A percentile compares a stretch with the other conserved stretches of the same genome.
phyloP scores from a whole-genome alignment of 495 filamentous ascomycete genomes.

The Xylaria flabelliformis region DNA sequence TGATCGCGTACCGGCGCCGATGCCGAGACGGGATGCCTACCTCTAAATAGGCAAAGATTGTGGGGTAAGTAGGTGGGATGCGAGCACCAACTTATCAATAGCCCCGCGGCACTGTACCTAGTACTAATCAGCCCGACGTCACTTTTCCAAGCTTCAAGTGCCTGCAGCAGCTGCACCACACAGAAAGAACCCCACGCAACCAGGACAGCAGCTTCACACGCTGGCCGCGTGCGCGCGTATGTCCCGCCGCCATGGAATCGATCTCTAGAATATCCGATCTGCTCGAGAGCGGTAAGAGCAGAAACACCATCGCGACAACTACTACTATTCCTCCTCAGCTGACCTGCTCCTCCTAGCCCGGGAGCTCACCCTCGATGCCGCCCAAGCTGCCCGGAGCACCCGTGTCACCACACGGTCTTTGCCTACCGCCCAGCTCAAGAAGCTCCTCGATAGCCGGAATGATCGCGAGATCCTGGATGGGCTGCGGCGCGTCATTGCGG shows the following conservation, averaged over 20 bases:
- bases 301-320: slow-evolving; percentile 4
- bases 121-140: slow-evolving; percentile 47
- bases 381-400: slow-evolving; percentile 71
- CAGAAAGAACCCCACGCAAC: slow-evolving; percentile 19
- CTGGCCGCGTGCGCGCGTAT: slow-evolving; percentile 31
- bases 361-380: slow-evolving; percentile 96
- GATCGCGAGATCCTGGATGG: slow-evolving; percentile 94
- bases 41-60: neutral
- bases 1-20: slow-evolving; percentile 1
- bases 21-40: neutral
- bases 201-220: slow-evolving; percentile 33
- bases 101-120: slow-evolving; percentile 1
- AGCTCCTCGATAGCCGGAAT: slow-evolving; percentile 90
- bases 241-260: slow-evolving; percentile 73
- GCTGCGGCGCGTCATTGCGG: slow-evolving; percentile 85
- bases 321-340: slow-evolving; percentile 21
- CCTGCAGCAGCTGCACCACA: neutral
- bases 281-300: slow-evolving; percentile 81
- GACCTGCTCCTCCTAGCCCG: slow-evolving; percentile 65
- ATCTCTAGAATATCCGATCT: slow-evolving; percentile 91
- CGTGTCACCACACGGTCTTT: slow-evolving; percentile 57
- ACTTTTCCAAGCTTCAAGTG: slow-evolving; percentile 27
- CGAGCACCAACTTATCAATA: neutral
- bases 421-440: slow-evolving; percentile 78
- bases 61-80: slow-evolving; percentile 18